Evolutionary conservation across 1,284 basidiomycete genomes (phyloP).

Genomic region (Pascua guehoae): DNA sequence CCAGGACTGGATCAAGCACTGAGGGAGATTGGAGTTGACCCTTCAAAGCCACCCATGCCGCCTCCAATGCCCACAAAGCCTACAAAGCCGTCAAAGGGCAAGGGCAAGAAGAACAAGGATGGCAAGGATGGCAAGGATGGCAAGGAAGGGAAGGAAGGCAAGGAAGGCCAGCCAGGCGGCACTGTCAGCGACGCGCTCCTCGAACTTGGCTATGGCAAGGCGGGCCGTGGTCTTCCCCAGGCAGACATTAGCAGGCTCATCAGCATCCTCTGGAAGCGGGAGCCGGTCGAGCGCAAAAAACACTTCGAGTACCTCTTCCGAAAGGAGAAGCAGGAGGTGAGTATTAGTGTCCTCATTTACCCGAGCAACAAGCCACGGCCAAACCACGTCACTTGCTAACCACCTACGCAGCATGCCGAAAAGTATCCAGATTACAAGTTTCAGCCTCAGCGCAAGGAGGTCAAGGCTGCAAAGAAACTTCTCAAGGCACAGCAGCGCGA

Average conservation of each 20-base stretch:
- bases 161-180: background rate
- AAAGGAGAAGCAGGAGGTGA: slow-evolving; percentile 59
- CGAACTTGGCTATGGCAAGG: slow-evolving; percentile 34
- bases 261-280: slow-evolving; percentile 65
- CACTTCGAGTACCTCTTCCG: slow-evolving; percentile 70
- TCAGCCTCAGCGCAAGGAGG: slow-evolving; percentile 65
- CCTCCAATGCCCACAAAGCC: background rate
- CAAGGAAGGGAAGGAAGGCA: slow-evolving; percentile 20
- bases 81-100: background rate
- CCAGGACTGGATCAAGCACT: slow-evolving; percentile 1
- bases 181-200: slow-evolving; percentile 9
- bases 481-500: slow-evolving; percentile 41
- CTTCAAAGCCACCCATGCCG: background rate
- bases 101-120: slow-evolving; percentile 21
- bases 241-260: slow-evolving; percentile 69
- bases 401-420: slow-evolving; percentile 52
- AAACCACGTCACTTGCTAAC: background rate
- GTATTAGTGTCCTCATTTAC: slow-evolving; percentile 13
- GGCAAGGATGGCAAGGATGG: slow-evolving; percentile 28
- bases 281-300: slow-evolving; percentile 55
- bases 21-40: slow-evolving; percentile 6
- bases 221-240: slow-evolving; percentile 57
- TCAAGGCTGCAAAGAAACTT: slow-evolving; percentile 56
- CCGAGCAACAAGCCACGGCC: background rate
- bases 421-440: slow-evolving; percentile 71